Evolutionary conservation across 768 basidiomycete genomes (phyloP), one percentile per base, ranked within the genome.

Genomic region (Amanita pallidorosea): DNA sequence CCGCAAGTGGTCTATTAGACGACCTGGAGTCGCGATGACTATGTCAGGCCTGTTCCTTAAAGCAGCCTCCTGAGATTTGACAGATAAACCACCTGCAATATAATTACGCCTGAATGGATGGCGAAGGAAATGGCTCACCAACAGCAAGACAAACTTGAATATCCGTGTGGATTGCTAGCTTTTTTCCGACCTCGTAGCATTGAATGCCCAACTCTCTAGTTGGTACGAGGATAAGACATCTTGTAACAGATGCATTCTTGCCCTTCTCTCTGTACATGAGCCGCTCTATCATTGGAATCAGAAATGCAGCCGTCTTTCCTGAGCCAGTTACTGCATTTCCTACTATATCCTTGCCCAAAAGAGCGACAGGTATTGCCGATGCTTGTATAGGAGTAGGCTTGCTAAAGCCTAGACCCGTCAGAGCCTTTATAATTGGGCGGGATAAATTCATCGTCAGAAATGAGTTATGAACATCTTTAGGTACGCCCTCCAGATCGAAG

Each of bases 251-350:
- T 13, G 88, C 83, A 56, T 83, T 86, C 63, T 83, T 88, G 15
- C 89, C 86, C 56, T 88, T 84, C 56, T 97, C 93, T 50, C 96
- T 79, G 61, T 94, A 98, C 49, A 94, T 67, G 27, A 99, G 72
- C 52, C 96, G 85, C 65, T 99, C 96, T 45, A 94, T 66, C 69
- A 94, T 86, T 36, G 96, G 96, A 53, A 98, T 83, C 60, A 87
- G 85, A 68, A 98, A 99, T 2, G 96, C 96, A 8, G 92, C 95
- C 1, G 96, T 99, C 72, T 99, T 99, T 53, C 96, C 96, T 4
- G 93, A 96, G 54, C 96, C 96, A 15, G 96, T 99, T 15, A 95
- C 89, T 17, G 96, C 95, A 53, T 81, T 85, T 29, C 95, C 96
- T 48, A 99, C 93, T 34, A 99, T 78, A 63, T 99, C 96, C 62